phyloP scores from a whole-genome alignment of 2,329 filamentous ascomycete species.

The Neonectria hederae region DNA sequence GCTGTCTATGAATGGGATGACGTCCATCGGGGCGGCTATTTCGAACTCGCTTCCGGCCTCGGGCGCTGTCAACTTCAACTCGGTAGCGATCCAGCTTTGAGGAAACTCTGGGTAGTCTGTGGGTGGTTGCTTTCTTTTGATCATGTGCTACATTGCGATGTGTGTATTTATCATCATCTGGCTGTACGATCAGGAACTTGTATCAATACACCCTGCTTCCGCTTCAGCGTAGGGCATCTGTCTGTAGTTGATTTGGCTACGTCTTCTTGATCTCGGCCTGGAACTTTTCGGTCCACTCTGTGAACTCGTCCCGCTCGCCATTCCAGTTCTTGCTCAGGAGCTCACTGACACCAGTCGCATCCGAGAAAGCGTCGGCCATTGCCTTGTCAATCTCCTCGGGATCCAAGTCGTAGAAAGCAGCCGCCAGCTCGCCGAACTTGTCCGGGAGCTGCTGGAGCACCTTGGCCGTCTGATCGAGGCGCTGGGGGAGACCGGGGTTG shows the following conservation, averaged over 20 bases:
- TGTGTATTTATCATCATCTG: neutral
- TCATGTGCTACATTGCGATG: neutral
- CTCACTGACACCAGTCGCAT: conserved; percentile 66
- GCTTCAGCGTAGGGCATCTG: neutral
- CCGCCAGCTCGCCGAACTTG: conserved; percentile 74
- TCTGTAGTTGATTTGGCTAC: conserved; percentile 4
- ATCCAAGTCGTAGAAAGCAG: conserved; percentile 76
- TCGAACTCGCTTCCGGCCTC: conserved; percentile 26
- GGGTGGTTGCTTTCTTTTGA: neutral
- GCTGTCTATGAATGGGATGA: conserved; percentile 32
- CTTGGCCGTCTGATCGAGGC: conserved; percentile 65
- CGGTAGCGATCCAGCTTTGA: conserved; percentile 31
- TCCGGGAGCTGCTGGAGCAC: conserved; percentile 70
- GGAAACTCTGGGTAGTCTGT: no score
- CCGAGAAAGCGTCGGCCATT: conserved; percentile 68
- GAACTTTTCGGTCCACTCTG: conserved; percentile 74
- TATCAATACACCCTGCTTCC: neutral
- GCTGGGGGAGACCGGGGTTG: conserved; percentile 47
- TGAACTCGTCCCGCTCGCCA: conserved; percentile 77
- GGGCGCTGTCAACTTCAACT: conserved; percentile 39
- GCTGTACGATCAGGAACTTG: neutral
- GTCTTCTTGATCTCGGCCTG: conserved; percentile 61
- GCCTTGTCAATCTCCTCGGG: conserved; percentile 64
- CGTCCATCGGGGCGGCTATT: conserved; percentile 29
- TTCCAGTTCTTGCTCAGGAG: conserved; percentile 69